Evolutionary conservation across 1,284 basidiomycete genomes (phyloP).

Genomic region (Lentinula novae-zelandiae): DNA sequence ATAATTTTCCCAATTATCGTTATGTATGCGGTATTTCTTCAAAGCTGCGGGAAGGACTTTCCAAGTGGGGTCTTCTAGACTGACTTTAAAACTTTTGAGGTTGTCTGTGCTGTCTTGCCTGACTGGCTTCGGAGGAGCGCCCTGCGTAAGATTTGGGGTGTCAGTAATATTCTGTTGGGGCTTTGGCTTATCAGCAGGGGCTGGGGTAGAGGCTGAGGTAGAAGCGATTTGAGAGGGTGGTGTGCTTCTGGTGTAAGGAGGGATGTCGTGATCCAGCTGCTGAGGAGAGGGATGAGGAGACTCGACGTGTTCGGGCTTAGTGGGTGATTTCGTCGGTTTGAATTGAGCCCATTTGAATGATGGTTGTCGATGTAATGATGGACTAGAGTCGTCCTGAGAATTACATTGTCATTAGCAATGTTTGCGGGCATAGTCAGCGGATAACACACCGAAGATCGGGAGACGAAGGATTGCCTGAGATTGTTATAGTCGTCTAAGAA

Average conservation of each 20-base stretch:
- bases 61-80: constrained; percentile 96
- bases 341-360: constrained; percentile 84
- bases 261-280: constrained; percentile 63
- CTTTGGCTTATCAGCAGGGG: constrained; percentile 21
- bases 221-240: constrained; percentile 16
- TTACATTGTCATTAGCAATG: constrained; percentile 19
- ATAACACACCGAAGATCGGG: constrained; percentile 16
- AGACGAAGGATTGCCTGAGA: constrained; percentile 36
- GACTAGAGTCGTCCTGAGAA: constrained; percentile 43
- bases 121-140: constrained; percentile 38
- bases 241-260: constrained; percentile 33
- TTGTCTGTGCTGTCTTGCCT: constrained; percentile 73
- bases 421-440: not conserved
- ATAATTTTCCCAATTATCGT: constrained; percentile 98
- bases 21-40: constrained; percentile 98
- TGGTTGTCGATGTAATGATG: constrained; percentile 58
- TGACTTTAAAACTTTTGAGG: constrained; percentile 85
- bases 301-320: constrained; percentile 57
- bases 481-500: constrained; percentile 64
- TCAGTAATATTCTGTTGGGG: constrained; percentile 27
- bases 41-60: constrained; percentile 96
- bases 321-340: constrained; percentile 71
- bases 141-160: constrained; percentile 27
- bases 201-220: constrained; percentile 18
- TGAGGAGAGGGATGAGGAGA: constrained; percentile 77